These are phyloP conservation scores for Erodium moschatum DNA, from an alignment of 441 rosid species.

Conservation along the genomic window DNA sequence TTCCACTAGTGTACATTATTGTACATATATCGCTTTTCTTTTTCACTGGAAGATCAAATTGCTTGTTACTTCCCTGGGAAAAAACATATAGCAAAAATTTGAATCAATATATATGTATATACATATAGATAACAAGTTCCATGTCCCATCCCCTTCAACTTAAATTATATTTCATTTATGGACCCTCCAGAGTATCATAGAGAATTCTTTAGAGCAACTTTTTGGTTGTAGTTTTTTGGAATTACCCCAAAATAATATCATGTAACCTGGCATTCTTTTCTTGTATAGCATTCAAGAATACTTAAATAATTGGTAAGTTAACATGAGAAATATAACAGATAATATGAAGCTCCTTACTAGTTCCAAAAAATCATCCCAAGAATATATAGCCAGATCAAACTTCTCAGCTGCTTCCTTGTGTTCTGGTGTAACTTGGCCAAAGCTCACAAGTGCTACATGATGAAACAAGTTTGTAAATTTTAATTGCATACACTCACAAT, in stretches of 20 bases:
- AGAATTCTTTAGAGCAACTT: not conserved
- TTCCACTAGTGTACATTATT: constrained; percentile 93
- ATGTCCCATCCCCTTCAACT: too few relatives aligned
- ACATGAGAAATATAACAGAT: constrained; percentile 26
- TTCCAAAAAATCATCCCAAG: constrained; percentile 80
- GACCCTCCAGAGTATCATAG: not conserved
- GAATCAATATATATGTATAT: constrained; percentile 1
- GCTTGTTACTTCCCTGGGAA: constrained; percentile 54
- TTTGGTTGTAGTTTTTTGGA: not conserved
- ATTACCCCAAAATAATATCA: not conserved
- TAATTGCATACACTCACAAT: not conserved
- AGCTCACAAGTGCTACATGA: constrained; percentile 81
- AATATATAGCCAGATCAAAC: constrained; percentile 45
- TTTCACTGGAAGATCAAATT: constrained; percentile 64
- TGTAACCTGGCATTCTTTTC: not conserved
- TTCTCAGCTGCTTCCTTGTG: constrained; percentile 60
- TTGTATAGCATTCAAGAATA: not conserved
- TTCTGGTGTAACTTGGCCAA: constrained; percentile 59
- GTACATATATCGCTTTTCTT: constrained; percentile 73
- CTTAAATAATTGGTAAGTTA: not conserved
- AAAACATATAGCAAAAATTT: not conserved
- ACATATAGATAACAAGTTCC: too few relatives aligned
- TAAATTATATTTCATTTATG: too few relatives aligned
- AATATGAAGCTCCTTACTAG: constrained; percentile 36
- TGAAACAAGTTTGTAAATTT: constrained; percentile 14